Evolutionary conservation across 2,329 filamentous ascomycete genomes (phyloP).

Genomic region (Plectosphaerella plurivora): DNA sequence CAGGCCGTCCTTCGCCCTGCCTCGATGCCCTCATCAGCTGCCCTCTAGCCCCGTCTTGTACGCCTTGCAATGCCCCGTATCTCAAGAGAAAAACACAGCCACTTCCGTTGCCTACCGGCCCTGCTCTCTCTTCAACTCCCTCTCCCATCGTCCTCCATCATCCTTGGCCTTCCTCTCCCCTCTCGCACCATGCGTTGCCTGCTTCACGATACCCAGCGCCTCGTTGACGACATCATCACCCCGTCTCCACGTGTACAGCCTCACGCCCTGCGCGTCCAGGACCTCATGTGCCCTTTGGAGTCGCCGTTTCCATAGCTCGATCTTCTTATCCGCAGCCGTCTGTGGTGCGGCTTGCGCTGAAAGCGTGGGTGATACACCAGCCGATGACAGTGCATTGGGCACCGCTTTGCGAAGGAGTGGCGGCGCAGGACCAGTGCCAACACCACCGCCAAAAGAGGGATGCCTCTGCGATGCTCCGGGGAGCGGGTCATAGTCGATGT

Average conservation of each 20-base stretch:
- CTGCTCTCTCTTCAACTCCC: conserved; percentile 8
- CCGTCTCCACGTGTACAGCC: conserved; percentile 67
- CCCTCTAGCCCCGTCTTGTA: neutral
- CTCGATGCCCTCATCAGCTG: neutral
- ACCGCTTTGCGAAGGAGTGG: conserved; percentile 10
- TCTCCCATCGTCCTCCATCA: conserved; percentile 13
- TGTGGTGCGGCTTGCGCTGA: conserved; percentile 22
- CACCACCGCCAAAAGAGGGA: conserved; percentile 1
- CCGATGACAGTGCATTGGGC: conserved; percentile 19
- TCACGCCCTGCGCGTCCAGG: conserved; percentile 61
- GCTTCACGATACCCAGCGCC: conserved; percentile 59
- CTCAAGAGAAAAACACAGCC: neutral
- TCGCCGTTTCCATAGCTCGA: conserved; percentile 67
- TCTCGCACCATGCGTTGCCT: conserved; percentile 42
- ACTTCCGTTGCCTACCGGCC: neutral
- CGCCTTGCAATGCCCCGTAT: neutral
- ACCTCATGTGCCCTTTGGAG: conserved; percentile 60
- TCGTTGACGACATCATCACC: conserved; percentile 67
- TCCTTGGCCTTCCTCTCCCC: conserved; percentile 12
- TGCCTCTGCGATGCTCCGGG: conserved; percentile 19
- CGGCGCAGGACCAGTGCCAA: conserved; percentile 10
- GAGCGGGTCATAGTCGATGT: conserved; percentile 35
- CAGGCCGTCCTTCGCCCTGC: too few species aligned
- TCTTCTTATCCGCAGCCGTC: conserved; percentile 55
- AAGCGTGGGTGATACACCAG: conserved; percentile 23